Conservation (phyloP, 495 filamentous ascomycete genomes). For the Parachaetomium inaequale region DNA sequence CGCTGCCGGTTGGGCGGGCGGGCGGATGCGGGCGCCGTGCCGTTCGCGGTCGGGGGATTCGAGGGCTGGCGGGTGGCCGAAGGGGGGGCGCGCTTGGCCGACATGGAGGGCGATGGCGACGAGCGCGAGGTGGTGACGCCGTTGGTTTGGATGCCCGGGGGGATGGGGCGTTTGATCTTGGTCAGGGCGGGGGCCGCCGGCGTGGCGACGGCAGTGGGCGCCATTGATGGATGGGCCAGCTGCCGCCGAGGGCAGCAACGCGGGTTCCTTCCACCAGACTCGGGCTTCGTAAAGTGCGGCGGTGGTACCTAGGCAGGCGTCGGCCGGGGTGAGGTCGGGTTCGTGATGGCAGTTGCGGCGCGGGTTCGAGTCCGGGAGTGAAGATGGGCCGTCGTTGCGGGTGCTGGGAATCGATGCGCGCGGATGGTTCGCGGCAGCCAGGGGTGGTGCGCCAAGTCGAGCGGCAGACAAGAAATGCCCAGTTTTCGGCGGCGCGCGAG, state of each 20-base stretch:
- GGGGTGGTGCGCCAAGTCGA: not conserved
- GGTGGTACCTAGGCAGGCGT: not conserved
- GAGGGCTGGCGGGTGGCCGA: conserved; percentile 35
- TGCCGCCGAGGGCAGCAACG: conserved; percentile 17
- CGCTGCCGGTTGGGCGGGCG: conserved; percentile 51
- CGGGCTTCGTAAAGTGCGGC: not conserved
- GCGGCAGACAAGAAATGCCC: not conserved
- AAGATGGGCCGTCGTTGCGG: no score
- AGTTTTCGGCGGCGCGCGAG: not conserved
- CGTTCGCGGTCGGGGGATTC: conserved; percentile 38
- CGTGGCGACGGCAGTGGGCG: conserved; percentile 49
- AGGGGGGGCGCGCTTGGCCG: conserved; percentile 59
- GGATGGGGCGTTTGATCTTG: conserved; percentile 72
- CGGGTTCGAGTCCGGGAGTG: no score
- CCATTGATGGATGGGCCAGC: conserved; percentile 32
- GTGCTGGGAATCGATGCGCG: not conserved
- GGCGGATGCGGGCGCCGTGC: conserved; percentile 39
- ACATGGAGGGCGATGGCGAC: conserved; percentile 63
- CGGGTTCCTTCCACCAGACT: not conserved
- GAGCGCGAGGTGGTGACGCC: conserved; percentile 60
- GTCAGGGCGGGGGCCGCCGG: conserved; percentile 53
- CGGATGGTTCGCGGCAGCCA: not conserved
- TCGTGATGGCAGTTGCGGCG: no score
- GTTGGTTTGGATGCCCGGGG: conserved; percentile 66
- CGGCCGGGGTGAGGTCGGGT: no score